Evolutionary conservation across 208 protist species (phyloP).

Genomic region (Herpetomonas muscarum): DNA sequence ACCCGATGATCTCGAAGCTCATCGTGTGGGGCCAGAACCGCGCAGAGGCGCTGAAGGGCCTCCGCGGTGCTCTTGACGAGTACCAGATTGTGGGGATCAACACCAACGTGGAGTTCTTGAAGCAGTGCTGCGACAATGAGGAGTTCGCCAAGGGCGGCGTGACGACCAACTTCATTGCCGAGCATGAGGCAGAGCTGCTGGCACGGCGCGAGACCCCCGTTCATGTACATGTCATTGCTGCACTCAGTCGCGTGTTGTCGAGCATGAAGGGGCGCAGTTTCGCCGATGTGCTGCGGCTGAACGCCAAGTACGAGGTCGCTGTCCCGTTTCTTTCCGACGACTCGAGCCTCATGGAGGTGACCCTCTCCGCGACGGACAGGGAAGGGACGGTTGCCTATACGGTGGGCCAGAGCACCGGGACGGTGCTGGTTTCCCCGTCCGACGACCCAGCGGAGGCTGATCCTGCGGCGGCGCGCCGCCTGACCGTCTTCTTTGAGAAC

Average conservation of each 20-base stretch:
- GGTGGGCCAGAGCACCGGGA: constrained; percentile 11
- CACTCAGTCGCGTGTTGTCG: constrained; percentile 20
- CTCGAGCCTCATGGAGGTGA: constrained; percentile 20
- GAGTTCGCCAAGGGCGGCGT: constrained; percentile 60
- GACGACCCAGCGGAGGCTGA: neutral
- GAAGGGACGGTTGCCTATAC: constrained; percentile 7
- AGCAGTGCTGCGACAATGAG: constrained; percentile 41
- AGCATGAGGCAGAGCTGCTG: constrained; percentile 31
- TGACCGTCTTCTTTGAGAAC: constrained; percentile 29
- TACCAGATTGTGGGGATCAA: constrained; percentile 88
- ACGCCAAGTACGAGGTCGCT: constrained; percentile 18
- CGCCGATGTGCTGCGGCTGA: constrained; percentile 24
- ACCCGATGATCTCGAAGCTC: constrained; percentile 97
- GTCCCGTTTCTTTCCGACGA: constrained; percentile 27
- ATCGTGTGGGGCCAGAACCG: constrained; percentile 83
- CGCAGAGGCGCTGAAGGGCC: constrained; percentile 34
- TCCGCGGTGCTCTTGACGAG: constrained; percentile 55
- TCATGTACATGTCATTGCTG: constrained; percentile 18
- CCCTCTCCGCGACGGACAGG: constrained; percentile 5
- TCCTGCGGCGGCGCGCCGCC: neutral
- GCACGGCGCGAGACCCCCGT: constrained; percentile 3
- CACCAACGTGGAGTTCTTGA: constrained; percentile 86
- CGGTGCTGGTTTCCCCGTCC: neutral
- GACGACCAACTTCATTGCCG: constrained; percentile 77
- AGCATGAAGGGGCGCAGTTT: constrained; percentile 4